Base-by-base conservation (phyloP, 2,329 filamentous ascomycete genomes). In the Venturia effusa region DNA sequence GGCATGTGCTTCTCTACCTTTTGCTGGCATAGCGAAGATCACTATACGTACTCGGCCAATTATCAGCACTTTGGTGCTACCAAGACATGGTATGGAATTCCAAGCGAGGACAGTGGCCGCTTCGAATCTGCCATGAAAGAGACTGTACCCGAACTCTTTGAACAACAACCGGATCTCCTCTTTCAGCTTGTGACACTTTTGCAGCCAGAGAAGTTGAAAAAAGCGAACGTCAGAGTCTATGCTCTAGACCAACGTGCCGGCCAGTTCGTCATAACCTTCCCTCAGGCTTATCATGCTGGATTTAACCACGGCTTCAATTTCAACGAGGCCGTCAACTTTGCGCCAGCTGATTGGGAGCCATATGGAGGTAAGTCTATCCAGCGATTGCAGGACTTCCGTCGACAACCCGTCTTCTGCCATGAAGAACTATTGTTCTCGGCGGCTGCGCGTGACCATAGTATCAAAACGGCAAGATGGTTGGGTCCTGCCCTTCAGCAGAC, bases 1-100 rank as follows among this genome's bases (percentile, higher is more conserved):
- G 94, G 94, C 66, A 99, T 99, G 94, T 95, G 96, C 45, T 99
- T 99, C 74, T 99, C 94, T 0, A 97, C 94, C 0, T 99, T 99
- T 72, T 99, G 94, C 75, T 99, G 94, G 94, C 94, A 99, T 74
- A 97, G 96, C 67, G 94, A 99, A 72, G 94, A 99, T 71, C 94
- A 99, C 72, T 97, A 96, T 73, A 88, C 94, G 1, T 99, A 97
- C 73, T 99, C 94, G 0, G 89, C 94, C 62, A 99, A 99, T 69
- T 99, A 97, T 70, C 94, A 99, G 74, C 94, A 99, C 71, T 96
- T 99, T 70, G 94, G 94, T 11, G 92, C 92, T 1, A 99, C 94
- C 1, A 99, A 99, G 78, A 99, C 94, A 0, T 99, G 94, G 94
- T 99, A 99, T 70, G 94, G 94, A 3, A 97, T 99, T 68, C 94